phyloP scores from a whole-genome alignment of 176 grass and related monocot genomes.

The Hsuehochloa calcarea region DNA sequence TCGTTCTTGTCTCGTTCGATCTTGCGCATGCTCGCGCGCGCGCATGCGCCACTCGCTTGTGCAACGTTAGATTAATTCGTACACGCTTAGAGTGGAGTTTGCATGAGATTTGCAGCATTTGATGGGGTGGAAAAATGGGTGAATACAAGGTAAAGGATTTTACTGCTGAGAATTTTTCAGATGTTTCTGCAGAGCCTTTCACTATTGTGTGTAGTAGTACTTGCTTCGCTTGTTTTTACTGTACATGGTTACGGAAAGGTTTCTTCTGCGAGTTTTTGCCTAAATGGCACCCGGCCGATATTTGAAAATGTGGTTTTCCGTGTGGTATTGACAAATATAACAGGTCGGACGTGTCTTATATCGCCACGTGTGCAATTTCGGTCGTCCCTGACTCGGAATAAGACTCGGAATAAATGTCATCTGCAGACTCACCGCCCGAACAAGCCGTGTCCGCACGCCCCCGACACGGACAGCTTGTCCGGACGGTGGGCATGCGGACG shows the following conservation, averaged over 20 bases:
- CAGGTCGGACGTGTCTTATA: too few species aligned
- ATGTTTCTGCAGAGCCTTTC: slow-evolving; percentile 10
- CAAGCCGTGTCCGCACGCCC: too few species aligned
- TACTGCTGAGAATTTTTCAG: neutral
- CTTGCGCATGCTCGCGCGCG: neutral
- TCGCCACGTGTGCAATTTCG: too few species aligned
- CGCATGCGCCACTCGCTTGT: neutral
- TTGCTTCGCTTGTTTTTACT: neutral
- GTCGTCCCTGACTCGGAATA: too few species aligned
- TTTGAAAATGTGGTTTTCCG: too few species aligned
- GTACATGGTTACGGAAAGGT: slow-evolving; percentile 23
- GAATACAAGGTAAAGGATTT: slow-evolving; percentile 35
- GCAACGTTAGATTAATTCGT: slow-evolving; percentile 8
- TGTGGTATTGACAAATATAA: too few species aligned
- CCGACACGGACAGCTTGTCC: too few species aligned
- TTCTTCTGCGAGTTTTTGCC: neutral
- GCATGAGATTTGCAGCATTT: neutral
- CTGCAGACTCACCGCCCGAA: too few species aligned
- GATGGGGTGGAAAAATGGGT: neutral
- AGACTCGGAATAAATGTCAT: too few species aligned
- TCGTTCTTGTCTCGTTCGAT: neutral
- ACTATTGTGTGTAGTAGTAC: neutral
- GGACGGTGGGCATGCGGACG: too few species aligned
- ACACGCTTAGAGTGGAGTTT: neutral
- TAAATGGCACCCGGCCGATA: too few species aligned